Evolutionary conservation across 352 stramenopile species (phyloP).

Genomic region (Phytophthora quininea): DNA sequence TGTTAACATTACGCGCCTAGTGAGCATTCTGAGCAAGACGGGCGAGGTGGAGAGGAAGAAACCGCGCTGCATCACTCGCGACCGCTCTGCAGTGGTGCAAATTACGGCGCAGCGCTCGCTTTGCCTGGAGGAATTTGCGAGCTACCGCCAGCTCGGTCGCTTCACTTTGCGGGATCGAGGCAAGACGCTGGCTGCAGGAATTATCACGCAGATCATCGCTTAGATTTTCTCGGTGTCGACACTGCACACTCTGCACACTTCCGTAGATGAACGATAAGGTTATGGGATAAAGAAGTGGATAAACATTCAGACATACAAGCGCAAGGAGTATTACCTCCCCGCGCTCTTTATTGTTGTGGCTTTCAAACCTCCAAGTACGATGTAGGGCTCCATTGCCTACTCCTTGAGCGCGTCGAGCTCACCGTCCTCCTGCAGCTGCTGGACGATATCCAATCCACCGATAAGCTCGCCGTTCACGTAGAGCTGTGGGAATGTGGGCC

Average conservation of each 20-base stretch:
- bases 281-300: conserved; percentile 7
- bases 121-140: conserved; percentile 82
- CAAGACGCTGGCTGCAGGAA: conserved; percentile 82
- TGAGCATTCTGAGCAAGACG: conserved; percentile 75
- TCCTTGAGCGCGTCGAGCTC: conserved; percentile 84
- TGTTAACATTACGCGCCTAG: conserved; percentile 77
- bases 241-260: neutral
- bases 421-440: conserved; percentile 93
- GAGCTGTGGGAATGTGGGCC: conserved; percentile 98
- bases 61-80: conserved; percentile 86
- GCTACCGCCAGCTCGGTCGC: conserved; percentile 79
- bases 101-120: conserved; percentile 80
- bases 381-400: conserved; percentile 31
- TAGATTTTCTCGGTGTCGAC: conserved; percentile 31
- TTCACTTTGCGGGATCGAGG: conserved; percentile 87
- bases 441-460: conserved; percentile 97
- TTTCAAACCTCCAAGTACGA: conserved; percentile 1
- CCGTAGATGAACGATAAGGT: conserved; percentile 26
- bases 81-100: conserved; percentile 83
- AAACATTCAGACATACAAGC: neutral
- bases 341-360: conserved; percentile 14
- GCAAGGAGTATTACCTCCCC: neutral
- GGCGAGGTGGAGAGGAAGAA: conserved; percentile 85
- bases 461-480: conserved; percentile 98
- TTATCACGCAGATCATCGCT: conserved; percentile 82